A percentile compares a stretch with the other conserved stretches of the same genome.
These are phyloP conservation scores for Xylaria digitata DNA, from an alignment of 2,329 filamentous ascomycete species.

Conservation along the genomic window DNA sequence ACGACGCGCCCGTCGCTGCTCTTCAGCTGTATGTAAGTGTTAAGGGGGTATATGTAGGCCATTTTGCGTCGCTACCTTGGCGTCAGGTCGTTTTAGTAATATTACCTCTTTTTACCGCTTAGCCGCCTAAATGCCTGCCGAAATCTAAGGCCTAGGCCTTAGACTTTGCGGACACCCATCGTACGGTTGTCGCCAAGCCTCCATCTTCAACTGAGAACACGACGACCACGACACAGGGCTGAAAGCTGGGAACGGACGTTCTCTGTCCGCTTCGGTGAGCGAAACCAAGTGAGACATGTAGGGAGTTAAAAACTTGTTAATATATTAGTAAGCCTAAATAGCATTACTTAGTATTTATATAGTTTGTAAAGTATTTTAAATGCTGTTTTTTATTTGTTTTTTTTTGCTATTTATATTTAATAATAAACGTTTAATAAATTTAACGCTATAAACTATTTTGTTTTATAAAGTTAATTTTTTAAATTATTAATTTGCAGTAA, in stretches of 20 bases:
- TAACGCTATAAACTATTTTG: too few relatives aligned
- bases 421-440: too few relatives aligned
- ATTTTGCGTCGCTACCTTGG: slow-evolving; percentile 2
- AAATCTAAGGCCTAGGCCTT: slow-evolving; percentile 8
- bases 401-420: too few relatives aligned
- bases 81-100: slow-evolving; percentile 14
- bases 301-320: too few relatives aligned
- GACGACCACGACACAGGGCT: slow-evolving; percentile 17
- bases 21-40: slow-evolving; percentile 13
- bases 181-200: slow-evolving; percentile 19
- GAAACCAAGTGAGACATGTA: neutral
- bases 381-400: too few relatives aligned
- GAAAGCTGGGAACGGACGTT: neutral
- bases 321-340: too few relatives aligned
- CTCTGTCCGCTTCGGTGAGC: slow-evolving; percentile 11
- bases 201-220: neutral
- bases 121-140: slow-evolving; percentile 1
- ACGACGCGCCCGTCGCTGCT: neutral
- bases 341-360: too few relatives aligned
- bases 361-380: too few relatives aligned
- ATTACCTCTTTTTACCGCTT: neutral
- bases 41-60: neutral
- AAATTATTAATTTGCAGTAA: too few relatives aligned
- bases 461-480: too few relatives aligned
- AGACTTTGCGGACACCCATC: slow-evolving; percentile 1